Conservation (phyloP, 805 yeast species). For the Komagataella phaffii region DNA sequence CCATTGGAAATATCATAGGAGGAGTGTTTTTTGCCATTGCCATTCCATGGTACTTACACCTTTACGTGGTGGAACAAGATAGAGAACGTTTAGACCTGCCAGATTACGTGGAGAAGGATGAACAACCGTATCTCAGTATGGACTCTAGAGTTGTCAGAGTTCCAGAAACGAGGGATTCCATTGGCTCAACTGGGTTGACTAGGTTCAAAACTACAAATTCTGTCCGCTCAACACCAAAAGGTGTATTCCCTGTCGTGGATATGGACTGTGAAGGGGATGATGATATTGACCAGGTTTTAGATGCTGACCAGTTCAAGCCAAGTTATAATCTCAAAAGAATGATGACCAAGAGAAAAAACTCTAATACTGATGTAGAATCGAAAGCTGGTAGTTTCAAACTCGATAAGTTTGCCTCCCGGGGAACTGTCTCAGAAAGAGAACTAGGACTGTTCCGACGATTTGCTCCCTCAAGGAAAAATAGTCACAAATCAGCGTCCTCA, state of each 20-base stretch:
- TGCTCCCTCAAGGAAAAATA: background rate
- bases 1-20: slow-evolving; percentile 70
- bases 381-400: background rate
- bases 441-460: background rate
- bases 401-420: background rate
- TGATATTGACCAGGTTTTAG: slow-evolving; percentile 10
- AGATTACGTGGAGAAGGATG: slow-evolving; percentile 57
- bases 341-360: background rate
- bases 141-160: slow-evolving; percentile 69
- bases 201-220: background rate
- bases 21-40: slow-evolving; percentile 53
- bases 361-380: background rate
- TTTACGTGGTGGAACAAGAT: slow-evolving; percentile 62
- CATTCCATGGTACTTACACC: slow-evolving; percentile 62
- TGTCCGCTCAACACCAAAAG: slow-evolving; percentile 39
- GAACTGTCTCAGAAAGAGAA: background rate
- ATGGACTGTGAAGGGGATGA: slow-evolving; percentile 28
- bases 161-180: slow-evolving; percentile 4
- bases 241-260: slow-evolving; percentile 70
- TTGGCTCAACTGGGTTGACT: slow-evolving; percentile 1
- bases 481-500: background rate
- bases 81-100: slow-evolving; percentile 50
- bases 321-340: background rate
- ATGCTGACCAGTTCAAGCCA: slow-evolving; percentile 13
- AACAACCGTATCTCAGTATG: slow-evolving; percentile 64